A percentile compares a stretch with the other conserved stretches of the same genome.
phyloP scores from a whole-genome alignment of 2,329 filamentous ascomycete genomes.

The Aspergillus thermomutatus region DNA sequence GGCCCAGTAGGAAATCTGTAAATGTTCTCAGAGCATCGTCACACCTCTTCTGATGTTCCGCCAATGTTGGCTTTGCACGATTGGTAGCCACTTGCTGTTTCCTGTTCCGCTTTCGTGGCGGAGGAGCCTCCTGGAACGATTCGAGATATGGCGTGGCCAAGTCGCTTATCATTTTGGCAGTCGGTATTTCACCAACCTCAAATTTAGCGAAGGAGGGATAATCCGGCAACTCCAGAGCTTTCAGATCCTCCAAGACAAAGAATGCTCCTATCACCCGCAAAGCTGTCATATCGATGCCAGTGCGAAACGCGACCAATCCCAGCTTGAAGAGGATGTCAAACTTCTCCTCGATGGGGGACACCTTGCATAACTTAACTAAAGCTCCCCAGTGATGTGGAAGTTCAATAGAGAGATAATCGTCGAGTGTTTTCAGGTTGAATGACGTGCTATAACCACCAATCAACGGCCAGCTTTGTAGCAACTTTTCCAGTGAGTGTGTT shows the following conservation, averaged over 20 bases:
- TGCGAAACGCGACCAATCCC: slow-evolving; percentile 43
- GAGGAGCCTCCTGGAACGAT: background rate
- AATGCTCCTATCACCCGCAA: slow-evolving; percentile 48
- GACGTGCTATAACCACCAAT: slow-evolving; percentile 40
- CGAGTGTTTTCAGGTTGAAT: slow-evolving; percentile 34
- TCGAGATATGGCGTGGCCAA: background rate
- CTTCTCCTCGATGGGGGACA: slow-evolving; percentile 10
- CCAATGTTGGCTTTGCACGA: background rate
- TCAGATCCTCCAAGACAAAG: slow-evolving; percentile 39
- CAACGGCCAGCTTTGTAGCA: slow-evolving; percentile 31
- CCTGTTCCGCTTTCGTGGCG: slow-evolving; percentile 9
- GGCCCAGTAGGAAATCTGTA: slow-evolving; percentile 40
- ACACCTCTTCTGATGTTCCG: slow-evolving; percentile 27
- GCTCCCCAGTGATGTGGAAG: slow-evolving; percentile 43
- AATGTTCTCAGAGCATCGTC: slow-evolving; percentile 37
- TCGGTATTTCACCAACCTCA: background rate
- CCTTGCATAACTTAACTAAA: slow-evolving; percentile 38
- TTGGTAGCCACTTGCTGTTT: slow-evolving; percentile 23
- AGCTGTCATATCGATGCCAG: slow-evolving; percentile 37
- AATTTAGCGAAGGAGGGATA: slow-evolving; percentile 6
- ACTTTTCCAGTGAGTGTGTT: slow-evolving; percentile 18
- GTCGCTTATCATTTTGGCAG: background rate
- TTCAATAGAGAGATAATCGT: slow-evolving; percentile 39
- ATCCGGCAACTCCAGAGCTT: slow-evolving; percentile 33
- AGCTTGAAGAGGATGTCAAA: slow-evolving; percentile 46